phyloP scores from a whole-genome alignment of 192 early-diverging fungal genomes.

The Linnemannia schmuckeri region DNA sequence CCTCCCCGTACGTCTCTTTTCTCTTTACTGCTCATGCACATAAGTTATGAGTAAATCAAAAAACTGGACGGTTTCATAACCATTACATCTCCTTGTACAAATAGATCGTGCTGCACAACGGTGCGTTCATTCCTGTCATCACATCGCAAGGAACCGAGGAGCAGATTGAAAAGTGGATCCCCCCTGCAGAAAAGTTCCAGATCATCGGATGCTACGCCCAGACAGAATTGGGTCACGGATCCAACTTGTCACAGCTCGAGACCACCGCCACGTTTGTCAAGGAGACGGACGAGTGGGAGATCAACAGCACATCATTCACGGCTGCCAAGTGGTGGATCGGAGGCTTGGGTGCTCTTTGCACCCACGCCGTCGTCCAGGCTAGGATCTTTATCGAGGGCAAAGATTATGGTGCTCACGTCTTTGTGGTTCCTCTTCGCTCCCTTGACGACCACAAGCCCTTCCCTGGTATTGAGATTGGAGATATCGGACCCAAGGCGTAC shows the following conservation, averaged over 20 bases:
- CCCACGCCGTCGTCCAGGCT: slow-evolving; percentile 71
- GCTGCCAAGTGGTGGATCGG: slow-evolving; percentile 74
- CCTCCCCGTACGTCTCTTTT: slow-evolving; percentile 6
- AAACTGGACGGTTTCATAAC: neutral
- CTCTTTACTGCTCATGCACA: neutral
- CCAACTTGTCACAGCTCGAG: slow-evolving; percentile 86
- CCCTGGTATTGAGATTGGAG: slow-evolving; percentile 67
- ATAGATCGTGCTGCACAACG: slow-evolving; percentile 26
- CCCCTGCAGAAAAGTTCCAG: slow-evolving; percentile 70
- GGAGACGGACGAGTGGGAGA: slow-evolving; percentile 86
- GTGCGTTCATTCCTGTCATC: slow-evolving; percentile 82
- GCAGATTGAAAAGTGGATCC: slow-evolving; percentile 78
- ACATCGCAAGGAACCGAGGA: slow-evolving; percentile 74
- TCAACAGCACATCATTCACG: slow-evolving; percentile 81
- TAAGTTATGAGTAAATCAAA: neutral
- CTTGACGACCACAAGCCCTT: slow-evolving; percentile 70
- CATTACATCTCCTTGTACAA: neutral
- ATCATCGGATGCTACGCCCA: slow-evolving; percentile 88
- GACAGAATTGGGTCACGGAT: slow-evolving; percentile 74
- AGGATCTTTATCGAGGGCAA: slow-evolving; percentile 66
- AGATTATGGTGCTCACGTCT: slow-evolving; percentile 69
- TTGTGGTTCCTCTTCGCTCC: slow-evolving; percentile 70
- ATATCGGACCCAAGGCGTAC: slow-evolving; percentile 71
- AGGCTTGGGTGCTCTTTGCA: slow-evolving; percentile 73
- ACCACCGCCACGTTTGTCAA: slow-evolving; percentile 84